These are phyloP conservation scores for Termitomyces sp. DNA, from an alignment of 1,284 basidiomycete genomes.

Conservation along the genomic window DNA sequence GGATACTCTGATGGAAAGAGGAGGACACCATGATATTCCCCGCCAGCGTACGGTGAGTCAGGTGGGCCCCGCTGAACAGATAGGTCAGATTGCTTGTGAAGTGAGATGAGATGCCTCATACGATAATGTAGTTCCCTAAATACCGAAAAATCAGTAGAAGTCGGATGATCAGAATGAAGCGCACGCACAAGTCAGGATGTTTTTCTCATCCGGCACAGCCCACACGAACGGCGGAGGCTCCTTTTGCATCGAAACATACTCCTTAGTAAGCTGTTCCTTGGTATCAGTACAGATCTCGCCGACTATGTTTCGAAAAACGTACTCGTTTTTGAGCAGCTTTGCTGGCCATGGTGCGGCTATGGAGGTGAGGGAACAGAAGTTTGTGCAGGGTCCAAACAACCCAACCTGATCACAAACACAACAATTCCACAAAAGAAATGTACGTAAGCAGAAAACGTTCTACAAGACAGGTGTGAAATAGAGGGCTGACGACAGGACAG, in stretches of 20 bases:
- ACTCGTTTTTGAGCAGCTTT: constrained; percentile 83
- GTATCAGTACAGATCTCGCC: constrained; percentile 12
- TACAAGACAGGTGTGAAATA: neutral
- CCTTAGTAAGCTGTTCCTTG: constrained; percentile 67
- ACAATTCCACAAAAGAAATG: constrained; percentile 3
- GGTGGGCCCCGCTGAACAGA: constrained; percentile 77
- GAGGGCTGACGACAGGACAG: neutral
- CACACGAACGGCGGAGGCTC: constrained; percentile 93
- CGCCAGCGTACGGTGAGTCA: constrained; percentile 87
- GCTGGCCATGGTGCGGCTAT: constrained; percentile 54
- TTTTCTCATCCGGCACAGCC: constrained; percentile 93
- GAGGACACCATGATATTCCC: constrained; percentile 89
- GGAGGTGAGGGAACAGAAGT: constrained; percentile 13
- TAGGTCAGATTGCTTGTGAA: constrained; percentile 7
- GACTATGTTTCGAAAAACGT: constrained; percentile 28
- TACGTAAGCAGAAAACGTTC: constrained; percentile 16
- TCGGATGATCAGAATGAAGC: neutral
- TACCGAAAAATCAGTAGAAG: constrained; percentile 9
- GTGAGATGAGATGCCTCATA: constrained; percentile 33
- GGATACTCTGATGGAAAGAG: constrained; percentile 91
- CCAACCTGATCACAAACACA: constrained; percentile 9
- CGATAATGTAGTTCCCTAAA: constrained; percentile 89
- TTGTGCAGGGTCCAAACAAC: constrained; percentile 17
- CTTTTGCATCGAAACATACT: constrained; percentile 90
- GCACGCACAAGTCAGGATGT: constrained; percentile 79